Conservation (phyloP, 225 moss, liverwort and hornwort species). For the Bryoerythrophyllum caledonicum region DNA sequence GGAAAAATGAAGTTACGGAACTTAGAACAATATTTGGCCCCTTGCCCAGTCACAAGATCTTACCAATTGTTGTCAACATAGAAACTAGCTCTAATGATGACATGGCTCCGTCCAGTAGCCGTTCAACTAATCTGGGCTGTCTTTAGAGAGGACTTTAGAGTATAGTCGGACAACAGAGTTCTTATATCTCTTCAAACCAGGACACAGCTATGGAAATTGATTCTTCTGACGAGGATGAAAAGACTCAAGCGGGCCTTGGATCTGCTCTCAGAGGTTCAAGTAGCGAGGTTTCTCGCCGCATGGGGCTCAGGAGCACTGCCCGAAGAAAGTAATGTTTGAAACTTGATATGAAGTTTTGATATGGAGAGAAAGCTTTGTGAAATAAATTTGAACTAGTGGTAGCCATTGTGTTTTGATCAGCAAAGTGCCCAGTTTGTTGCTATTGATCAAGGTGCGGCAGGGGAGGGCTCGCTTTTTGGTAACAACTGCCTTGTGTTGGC, state of each 20-base stretch:
- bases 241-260: conserved; percentile 28
- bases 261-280: conserved; percentile 28
- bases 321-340: conserved; percentile 40
- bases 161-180: neutral
- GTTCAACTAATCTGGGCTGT: conserved; percentile 3
- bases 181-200: conserved; percentile 43
- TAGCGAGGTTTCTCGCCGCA: conserved; percentile 36
- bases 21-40: neutral
- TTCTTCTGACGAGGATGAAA: conserved; percentile 83
- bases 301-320: conserved; percentile 50
- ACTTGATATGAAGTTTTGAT: conserved; percentile 1
- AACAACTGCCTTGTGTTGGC: conserved; percentile 12
- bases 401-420: conserved; percentile 18
- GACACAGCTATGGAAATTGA: conserved; percentile 88
- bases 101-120: neutral
- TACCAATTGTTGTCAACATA: neutral
- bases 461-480: neutral
- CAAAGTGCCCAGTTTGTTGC: conserved; percentile 25
- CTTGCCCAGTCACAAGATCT: neutral
- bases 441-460: conserved; percentile 3
- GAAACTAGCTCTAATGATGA: conserved; percentile 4
- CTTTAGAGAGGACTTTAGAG: neutral
- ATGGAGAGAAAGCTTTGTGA: conserved; percentile 14
- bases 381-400: conserved; percentile 16
- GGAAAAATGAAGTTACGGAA: neutral